Base-by-base conservation (phyloP, 108 stramenopile species). In the Cyclotella atomus region DNA sequence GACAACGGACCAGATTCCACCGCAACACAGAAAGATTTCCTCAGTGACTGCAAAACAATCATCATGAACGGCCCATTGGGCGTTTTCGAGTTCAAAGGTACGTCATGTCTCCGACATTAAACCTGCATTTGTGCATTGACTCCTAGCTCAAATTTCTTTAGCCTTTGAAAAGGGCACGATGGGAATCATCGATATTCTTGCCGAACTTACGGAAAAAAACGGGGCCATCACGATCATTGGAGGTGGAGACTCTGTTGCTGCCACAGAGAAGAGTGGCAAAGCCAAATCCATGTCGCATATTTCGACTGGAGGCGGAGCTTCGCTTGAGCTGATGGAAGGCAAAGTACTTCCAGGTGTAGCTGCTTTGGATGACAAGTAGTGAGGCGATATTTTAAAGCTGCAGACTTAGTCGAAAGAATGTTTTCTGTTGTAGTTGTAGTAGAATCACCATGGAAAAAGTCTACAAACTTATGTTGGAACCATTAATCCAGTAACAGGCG, bases 51-150 rank as follows among this genome's bases (percentile, higher is more conserved):
- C 90, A 96, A 97, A 84, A 98, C 97, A 52, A 85, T 98, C 77
- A 94, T 98, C 85, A 98, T 97, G 97, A 99, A 99, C 87, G 99
- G 99, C 65, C 99, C 99, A 43, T 94, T 97, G 94, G 99, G 99
- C 64, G 98, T 99, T 41, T 99, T 99, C 74, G 99, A 99, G 79
- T 89, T 98, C 69, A 91, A 97, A 30, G 56, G 56, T 12, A 30
- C 0, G 29, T 30, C 15, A 17, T 57, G 14, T 1, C 10, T 3
- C n/a, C n/a, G 28, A 15, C 10, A 30, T 57, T 23, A 10, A 23
- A 23, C 21, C 21, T 1, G 21, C 23, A 1, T 23, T n/a, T 6
- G 29, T 32, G 6, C 1, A 3, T 30, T 14, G n/a, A 1, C 56
- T 32, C 29, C 6, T 30, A 2, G 12, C 30, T n/a, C 30, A 21